Conservation (phyloP, 176 grass and related monocot species). For the Eleusine indica region DNA sequence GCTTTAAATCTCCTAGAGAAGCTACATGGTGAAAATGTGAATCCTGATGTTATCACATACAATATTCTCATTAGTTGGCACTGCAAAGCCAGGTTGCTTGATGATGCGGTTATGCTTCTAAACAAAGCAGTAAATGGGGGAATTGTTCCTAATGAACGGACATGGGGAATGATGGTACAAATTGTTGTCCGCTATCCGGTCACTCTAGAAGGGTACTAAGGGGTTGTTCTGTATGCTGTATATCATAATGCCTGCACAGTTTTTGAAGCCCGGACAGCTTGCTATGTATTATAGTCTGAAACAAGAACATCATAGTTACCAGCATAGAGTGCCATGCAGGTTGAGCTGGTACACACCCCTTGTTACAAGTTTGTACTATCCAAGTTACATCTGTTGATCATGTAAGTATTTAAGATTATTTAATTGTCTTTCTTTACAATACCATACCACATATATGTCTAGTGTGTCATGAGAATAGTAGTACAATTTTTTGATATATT, state of each 20-base stretch:
- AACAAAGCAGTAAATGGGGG: slow-evolving; percentile 55
- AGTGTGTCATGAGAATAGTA: neutral
- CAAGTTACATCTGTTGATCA: neutral
- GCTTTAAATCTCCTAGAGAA: slow-evolving; percentile 88
- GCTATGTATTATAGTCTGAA: slow-evolving; percentile 20
- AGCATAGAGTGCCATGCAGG: neutral
- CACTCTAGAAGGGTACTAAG: slow-evolving; percentile 40
- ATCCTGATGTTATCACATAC: slow-evolving; percentile 79
- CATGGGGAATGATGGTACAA: slow-evolving; percentile 75
- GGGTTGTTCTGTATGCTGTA: slow-evolving; percentile 31
- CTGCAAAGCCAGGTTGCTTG: slow-evolving; percentile 79
- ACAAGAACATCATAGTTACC: neutral
- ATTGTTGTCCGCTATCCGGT: slow-evolving; percentile 58
- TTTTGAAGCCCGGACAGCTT: slow-evolving; percentile 9
- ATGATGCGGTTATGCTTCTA: slow-evolving; percentile 72
- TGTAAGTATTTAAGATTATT: neutral
- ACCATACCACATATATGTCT: neutral
- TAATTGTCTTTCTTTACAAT: slow-evolving; percentile 27
- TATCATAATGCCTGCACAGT: neutral
- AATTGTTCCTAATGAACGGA: slow-evolving; percentile 63
- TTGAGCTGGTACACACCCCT: slow-evolving; percentile 36
- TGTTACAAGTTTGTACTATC: slow-evolving; percentile 26
- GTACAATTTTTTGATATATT: neutral
- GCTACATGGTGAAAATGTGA: slow-evolving; percentile 67
- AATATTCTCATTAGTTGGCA: slow-evolving; percentile 99